Evolutionary conservation across 2,329 filamentous ascomycete species (phyloP).

Genomic region (Helminthosporium solani): DNA sequence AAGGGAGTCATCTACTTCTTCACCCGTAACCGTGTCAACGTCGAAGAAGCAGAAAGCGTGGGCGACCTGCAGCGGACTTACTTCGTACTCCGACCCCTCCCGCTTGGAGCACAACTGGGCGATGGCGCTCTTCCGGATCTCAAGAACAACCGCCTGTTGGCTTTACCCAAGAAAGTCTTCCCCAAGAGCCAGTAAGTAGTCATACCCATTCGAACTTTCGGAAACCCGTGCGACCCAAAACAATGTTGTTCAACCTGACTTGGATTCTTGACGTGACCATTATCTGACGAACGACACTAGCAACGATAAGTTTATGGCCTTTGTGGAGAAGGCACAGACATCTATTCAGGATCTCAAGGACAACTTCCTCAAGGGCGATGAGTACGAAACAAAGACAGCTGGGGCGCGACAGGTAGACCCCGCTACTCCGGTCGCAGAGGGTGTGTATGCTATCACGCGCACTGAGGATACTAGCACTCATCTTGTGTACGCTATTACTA

Average conservation of each 20-base stretch:
- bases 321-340: slow-evolving; percentile 73
- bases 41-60: slow-evolving; percentile 67
- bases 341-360: slow-evolving; percentile 71
- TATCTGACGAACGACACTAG: neutral
- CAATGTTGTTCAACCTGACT: too few species aligned
- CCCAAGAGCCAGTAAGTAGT: slow-evolving; percentile 57
- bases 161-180: slow-evolving; percentile 81
- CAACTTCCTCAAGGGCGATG: slow-evolving; percentile 64
- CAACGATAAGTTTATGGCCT: slow-evolving; percentile 72
- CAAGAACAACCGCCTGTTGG: slow-evolving; percentile 68
- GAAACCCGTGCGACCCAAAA: too few species aligned
- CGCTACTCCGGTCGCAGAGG: slow-evolving; percentile 76
- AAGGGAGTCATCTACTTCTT: slow-evolving; percentile 94
- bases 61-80: slow-evolving; percentile 75
- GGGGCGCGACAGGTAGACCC: slow-evolving; percentile 69
- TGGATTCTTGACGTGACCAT: too few species aligned
- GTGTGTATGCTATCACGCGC: slow-evolving; percentile 77
- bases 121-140: slow-evolving; percentile 58
- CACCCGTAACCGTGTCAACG: slow-evolving; percentile 72
- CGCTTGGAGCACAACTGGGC: slow-evolving; percentile 66
- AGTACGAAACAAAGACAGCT: slow-evolving; percentile 74
- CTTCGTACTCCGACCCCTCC: slow-evolving; percentile 75
- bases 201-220: neutral
- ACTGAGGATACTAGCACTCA: slow-evolving; percentile 69
- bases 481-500: slow-evolving; percentile 75